Base-by-base conservation (phyloP, 2,329 filamentous ascomycete species). In the Fusarium sublunatum region DNA sequence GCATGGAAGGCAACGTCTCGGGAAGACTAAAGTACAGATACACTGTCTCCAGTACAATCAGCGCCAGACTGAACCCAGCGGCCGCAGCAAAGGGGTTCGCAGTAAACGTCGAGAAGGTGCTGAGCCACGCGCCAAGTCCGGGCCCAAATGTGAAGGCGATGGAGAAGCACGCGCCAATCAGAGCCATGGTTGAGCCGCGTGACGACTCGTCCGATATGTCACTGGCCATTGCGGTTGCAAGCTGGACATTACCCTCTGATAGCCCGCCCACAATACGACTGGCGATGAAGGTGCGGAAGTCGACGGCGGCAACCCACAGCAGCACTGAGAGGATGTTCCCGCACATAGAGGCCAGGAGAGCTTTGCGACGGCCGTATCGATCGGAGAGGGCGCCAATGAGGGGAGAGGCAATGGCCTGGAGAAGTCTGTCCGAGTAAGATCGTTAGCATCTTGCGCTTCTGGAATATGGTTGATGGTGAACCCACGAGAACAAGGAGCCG, bases 111-210 rank as follows among this genome's bases (percentile, higher is more conserved):
- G 87, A 87, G 61, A 97, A 87, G 47, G 86, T 89, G 64, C 91
- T 90, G 22, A 99, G 81, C 74, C 88, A 94, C 3, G 95, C 95
- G 58, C 95, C 95, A 7, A 99, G 84, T 9, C 93, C 93, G 0
- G 95, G 95, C 0, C 95, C 95, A 74, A 97, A 96, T 1, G 95
- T 99, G 75, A 99, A 99, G 15, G 95, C 95, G 68, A 99, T 89
- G 61, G 92, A 96, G 79, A 99, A 99, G 79, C 95, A 98, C 12
- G 91, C 93, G 57, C 95, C 95, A 26, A 99, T 94, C 51, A 99
- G 83, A 7, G 95, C 95, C 92, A 99, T 97, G 38, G 95, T 97
- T 19, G 92, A 88, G 22, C 94, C 92, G 26, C 95, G 87, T 71
- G 89, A 90, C 54, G 86, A 84, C 68, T 94, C 90, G 70, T 96